Base-by-base conservation (phyloP, 2,329 filamentous ascomycete genomes). In the Pseudogymnoascus sp. region DNA sequence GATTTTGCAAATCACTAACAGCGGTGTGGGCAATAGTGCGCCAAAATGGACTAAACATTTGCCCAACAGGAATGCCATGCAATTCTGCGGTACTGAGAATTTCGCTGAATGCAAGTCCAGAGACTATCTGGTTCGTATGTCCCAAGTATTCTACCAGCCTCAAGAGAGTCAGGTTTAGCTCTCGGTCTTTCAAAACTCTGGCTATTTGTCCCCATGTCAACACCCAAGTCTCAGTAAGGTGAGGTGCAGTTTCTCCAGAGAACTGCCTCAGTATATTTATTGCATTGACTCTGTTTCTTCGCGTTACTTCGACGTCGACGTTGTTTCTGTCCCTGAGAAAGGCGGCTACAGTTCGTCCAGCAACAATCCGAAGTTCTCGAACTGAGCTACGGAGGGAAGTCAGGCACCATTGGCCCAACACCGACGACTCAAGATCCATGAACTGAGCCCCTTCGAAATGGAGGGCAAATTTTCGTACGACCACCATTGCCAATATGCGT, bases 31-130 rank as follows among this genome's bases (percentile, higher is more conserved):
- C 93, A 51, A 99, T 80, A 31, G 84, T 93, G 68, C 86, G 85
- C 93, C 93, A 97, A 74, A 92, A 97, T 0, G 93, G 92, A 63
- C 87, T 86, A 64, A 97, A 87, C 0, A 99, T 78, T 14, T 86
- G 84, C 29, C 83, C 81, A 1, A 87, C 82, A 1, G 85, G 87
- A 39, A 84, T 79, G 2, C 81, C 79, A 42, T 86, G 82, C 59
- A 81, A 78, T 61, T 87, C 83, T 1, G 92, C 89, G 60, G 97
- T 80, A 65, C 86, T 86, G 18, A 89, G 80, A 40, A 96, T 78
- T 81, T 96, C 93, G 68, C 89, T 89, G 73, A 92, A 95, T 3
- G 93, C 91, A 67, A 92, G 84, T 4, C 88, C 89, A 62, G 88
- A 91, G 7, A 96, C 80, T 34, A 96, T 83, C 40, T 85, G 83